These are phyloP conservation scores for Phytophthora litchii DNA, from an alignment of 352 stramenopile genomes.

Conservation along the genomic window DNA sequence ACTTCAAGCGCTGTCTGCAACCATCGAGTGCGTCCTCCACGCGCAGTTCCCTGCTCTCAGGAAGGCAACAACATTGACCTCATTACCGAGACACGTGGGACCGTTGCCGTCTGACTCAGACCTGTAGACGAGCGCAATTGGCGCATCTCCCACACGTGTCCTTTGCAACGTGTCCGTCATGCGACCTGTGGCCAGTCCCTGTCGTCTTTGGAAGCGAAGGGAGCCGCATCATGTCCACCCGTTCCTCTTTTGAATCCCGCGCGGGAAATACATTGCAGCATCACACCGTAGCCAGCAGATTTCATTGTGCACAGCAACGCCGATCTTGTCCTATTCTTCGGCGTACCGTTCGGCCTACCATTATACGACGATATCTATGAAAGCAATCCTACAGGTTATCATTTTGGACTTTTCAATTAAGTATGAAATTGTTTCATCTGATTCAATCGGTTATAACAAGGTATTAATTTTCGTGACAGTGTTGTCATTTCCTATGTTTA, in stretches of 20 bases:
- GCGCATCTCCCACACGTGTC: conserved; percentile 14
- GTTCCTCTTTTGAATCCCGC: conserved; percentile 16
- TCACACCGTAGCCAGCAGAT: conserved; percentile 8
- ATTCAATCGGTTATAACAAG: too few species aligned
- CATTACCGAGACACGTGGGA: too few species aligned
- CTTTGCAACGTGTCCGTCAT: conserved; percentile 15
- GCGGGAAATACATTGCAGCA: conserved; percentile 10
- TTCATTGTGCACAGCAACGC: not conserved
- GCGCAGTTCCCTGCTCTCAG: not conserved
- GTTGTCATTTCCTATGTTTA: not conserved
- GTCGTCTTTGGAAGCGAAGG: conserved; percentile 3
- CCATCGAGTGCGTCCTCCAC: conserved; percentile 6
- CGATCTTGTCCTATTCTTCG: conserved; percentile 4
- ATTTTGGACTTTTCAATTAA: too few species aligned
- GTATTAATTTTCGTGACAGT: not conserved
- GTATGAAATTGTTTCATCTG: too few species aligned
- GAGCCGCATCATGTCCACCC: conserved; percentile 21
- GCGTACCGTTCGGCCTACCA: not conserved
- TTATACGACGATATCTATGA: not conserved
- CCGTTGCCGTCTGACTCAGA: conserved; percentile 23
- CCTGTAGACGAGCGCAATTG: conserved; percentile 38
- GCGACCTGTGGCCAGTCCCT: conserved; percentile 1
- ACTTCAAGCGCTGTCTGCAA: conserved; percentile 57
- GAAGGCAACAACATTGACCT: not conserved
- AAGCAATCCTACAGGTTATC: not conserved